These are phyloP conservation scores for Candida palmyrensis DNA, from an alignment of 805 yeast species.

Conservation along the genomic window DNA sequence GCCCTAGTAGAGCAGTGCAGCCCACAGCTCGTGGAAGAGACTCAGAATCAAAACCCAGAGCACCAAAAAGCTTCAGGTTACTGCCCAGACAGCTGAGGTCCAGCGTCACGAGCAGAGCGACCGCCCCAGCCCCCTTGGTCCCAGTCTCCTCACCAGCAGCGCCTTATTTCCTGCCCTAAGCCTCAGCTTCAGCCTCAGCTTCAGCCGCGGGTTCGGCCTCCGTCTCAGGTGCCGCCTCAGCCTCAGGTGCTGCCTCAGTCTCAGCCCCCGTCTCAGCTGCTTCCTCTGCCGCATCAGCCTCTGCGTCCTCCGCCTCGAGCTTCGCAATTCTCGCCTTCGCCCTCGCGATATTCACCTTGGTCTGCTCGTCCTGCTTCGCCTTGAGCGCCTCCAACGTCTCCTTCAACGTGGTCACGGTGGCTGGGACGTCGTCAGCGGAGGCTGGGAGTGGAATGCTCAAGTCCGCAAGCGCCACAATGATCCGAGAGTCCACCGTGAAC, in stretches of 20 bases:
- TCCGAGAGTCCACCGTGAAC: slow-evolving; percentile 74
- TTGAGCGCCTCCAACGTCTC: slow-evolving; percentile 65
- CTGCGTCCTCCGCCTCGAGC: slow-evolving; percentile 47
- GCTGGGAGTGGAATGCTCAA: slow-evolving; percentile 77
- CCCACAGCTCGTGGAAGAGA: no score
- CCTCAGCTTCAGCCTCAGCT: slow-evolving; percentile 5
- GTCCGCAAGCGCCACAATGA: slow-evolving; percentile 71
- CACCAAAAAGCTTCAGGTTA: no score
- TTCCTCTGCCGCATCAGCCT: slow-evolving; percentile 38
- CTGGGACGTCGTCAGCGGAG: slow-evolving; percentile 62
- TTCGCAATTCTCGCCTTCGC: slow-evolving; percentile 76
- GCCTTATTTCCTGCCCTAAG: slow-evolving; percentile 6
- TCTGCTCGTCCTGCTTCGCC: slow-evolving; percentile 73
- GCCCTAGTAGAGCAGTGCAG: no score
- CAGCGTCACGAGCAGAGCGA: no score
- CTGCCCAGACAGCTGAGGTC: no score
- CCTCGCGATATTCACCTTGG: slow-evolving; percentile 66
- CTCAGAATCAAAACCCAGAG: no score
- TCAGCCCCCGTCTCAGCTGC: slow-evolving; percentile 3
- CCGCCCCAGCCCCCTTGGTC: no score
- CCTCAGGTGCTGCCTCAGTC: slow-evolving; percentile 6
- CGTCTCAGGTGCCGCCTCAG: slow-evolving; percentile 1
- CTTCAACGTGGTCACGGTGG: slow-evolving; percentile 62
- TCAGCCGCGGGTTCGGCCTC: slow-evolving; percentile 4
- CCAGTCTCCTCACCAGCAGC: no score